These are phyloP conservation scores for Quercus phellos DNA, from an alignment of 331 rosid species.

Conservation along the genomic window DNA sequence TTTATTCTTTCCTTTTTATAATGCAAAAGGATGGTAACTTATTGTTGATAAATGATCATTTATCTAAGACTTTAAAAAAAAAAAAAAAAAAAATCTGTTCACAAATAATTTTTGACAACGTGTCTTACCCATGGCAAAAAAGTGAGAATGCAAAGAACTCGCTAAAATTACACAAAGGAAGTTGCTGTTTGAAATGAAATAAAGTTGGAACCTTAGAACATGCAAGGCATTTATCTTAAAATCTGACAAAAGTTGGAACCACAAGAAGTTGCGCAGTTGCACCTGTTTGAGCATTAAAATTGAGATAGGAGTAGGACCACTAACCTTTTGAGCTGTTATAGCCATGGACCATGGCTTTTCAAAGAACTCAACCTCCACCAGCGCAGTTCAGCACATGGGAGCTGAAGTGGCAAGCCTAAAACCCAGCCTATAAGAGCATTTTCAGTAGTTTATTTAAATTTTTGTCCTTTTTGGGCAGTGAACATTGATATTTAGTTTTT, in stretches of 20 bases:
- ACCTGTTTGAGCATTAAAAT: neutral
- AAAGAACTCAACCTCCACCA: neutral
- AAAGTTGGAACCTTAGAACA: neutral
- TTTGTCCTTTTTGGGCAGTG: too few species aligned
- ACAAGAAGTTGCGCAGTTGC: neutral
- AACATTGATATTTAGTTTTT: too few species aligned
- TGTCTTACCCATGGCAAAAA: neutral
- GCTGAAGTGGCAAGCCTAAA: neutral
- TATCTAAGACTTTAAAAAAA: too few species aligned
- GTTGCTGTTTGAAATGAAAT: too few species aligned
- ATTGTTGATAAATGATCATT: too few species aligned
- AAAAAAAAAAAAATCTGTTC: too few species aligned
- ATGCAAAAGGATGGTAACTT: too few species aligned
- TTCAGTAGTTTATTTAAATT: too few species aligned
- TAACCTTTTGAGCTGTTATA: neutral
- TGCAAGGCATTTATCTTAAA: neutral
- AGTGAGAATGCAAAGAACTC: neutral
- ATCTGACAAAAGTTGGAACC: neutral
- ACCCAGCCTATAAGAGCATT: neutral
- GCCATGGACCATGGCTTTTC: neutral
- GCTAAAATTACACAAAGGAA: too few species aligned
- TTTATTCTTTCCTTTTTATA: too few species aligned
- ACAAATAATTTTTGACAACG: too few species aligned
- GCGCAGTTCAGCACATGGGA: neutral
- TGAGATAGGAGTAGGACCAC: neutral